Conservation (phyloP, 2,329 filamentous ascomycete species). For the Graphiopsis chlorocephala region DNA sequence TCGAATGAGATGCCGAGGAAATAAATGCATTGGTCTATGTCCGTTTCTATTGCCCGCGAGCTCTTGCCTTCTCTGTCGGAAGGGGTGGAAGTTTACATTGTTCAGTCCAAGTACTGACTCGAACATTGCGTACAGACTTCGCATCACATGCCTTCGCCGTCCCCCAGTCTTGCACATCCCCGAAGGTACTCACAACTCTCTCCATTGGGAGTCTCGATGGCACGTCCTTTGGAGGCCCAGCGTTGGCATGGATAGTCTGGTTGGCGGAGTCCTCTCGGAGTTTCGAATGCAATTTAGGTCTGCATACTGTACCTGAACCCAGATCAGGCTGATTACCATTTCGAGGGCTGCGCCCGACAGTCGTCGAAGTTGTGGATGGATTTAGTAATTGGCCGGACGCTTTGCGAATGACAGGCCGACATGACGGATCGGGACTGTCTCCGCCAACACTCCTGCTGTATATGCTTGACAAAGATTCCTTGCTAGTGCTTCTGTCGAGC, state of each 20-base stretch:
- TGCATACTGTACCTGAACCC: not conserved
- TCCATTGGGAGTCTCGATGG: not conserved
- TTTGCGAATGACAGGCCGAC: not conserved
- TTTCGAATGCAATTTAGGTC: not conserved
- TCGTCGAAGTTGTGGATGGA: too few species aligned
- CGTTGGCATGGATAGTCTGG: not conserved
- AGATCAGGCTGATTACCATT: not conserved
- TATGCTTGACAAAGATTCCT: constrained; percentile 28
- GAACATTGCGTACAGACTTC: not conserved
- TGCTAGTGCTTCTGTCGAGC: constrained; percentile 15
- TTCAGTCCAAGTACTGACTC: not conserved
- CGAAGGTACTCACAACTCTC: not conserved
- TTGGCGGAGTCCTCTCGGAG: not conserved
- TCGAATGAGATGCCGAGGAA: not conserved
- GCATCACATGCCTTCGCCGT: not conserved
- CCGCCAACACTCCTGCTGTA: constrained; percentile 32
- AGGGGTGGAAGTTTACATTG: not conserved
- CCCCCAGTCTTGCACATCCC: not conserved
- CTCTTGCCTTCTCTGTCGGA: not conserved
- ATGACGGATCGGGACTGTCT: constrained; percentile 10
- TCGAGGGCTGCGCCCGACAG: not conserved
- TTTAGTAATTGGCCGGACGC: not conserved
- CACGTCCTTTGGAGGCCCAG: not conserved
- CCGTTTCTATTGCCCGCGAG: not conserved
- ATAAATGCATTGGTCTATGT: not conserved